Evolutionary conservation across 2,329 filamentous ascomycete genomes (phyloP).

Genomic region (Diplodia sapinea): DNA sequence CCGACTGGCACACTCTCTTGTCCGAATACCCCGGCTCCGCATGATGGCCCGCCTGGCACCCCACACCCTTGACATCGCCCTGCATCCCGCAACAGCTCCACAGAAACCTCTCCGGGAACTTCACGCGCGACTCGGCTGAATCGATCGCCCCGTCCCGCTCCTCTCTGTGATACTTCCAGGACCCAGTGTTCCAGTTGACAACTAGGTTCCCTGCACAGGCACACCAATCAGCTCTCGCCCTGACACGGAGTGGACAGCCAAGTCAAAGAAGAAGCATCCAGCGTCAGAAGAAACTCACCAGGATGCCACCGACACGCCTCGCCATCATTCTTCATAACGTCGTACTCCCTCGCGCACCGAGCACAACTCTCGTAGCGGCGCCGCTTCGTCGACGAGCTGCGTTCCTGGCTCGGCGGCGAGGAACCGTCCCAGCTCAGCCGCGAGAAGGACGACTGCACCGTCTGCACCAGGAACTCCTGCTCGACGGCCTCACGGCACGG

Average conservation of each 20-base stretch:
- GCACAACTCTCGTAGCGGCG: constrained; percentile 5
- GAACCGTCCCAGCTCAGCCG: neutral
- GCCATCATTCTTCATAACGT: constrained; percentile 6
- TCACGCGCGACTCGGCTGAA: neutral
- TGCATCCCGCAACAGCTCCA: constrained; percentile 13
- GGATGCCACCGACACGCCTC: constrained; percentile 4
- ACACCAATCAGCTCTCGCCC: neutral
- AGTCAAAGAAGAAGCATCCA: too few relatives aligned
- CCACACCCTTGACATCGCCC: neutral
- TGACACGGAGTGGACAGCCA: too few relatives aligned
- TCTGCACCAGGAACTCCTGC: constrained; percentile 8
- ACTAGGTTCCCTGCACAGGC: neutral
- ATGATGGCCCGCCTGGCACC: constrained; percentile 1
- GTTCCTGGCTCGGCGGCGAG: neutral
- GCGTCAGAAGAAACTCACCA: neutral
- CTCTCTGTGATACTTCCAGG: constrained; percentile 7
- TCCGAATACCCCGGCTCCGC: neutral
- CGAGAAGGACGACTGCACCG: constrained; percentile 5
- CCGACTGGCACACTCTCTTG: neutral
- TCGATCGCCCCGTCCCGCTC: constrained; percentile 8
- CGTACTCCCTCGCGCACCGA: constrained; percentile 3
- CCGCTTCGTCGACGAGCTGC: constrained; percentile 19
- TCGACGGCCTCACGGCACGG: constrained; percentile 4
- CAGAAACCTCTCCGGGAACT: constrained; percentile 13
- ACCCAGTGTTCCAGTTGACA: neutral